phyloP scores from a whole-genome alignment of 1,284 basidiomycete species.

The Melampsora americana region DNA sequence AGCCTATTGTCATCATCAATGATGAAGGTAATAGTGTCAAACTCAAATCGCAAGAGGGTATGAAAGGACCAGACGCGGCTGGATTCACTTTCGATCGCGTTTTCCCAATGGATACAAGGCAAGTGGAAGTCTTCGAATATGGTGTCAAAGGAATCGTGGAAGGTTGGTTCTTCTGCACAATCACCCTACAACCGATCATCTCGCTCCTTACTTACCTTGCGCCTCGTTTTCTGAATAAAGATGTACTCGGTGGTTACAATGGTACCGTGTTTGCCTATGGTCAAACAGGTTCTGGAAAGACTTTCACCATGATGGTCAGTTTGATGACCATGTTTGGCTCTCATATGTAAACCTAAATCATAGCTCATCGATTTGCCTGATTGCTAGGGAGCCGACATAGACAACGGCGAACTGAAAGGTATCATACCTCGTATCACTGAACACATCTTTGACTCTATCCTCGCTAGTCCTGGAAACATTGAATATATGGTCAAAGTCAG shows the following conservation, averaged over 20 bases:
- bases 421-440: conserved; percentile 98
- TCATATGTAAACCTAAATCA: conserved; percentile 6
- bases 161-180: conserved; percentile 47
- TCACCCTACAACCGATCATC: background rate
- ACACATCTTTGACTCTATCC: conserved; percentile 97
- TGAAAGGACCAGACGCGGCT: conserved; percentile 58
- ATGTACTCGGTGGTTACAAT: conserved; percentile 98
- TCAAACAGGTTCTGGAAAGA: conserved; percentile 96
- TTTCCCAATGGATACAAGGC: conserved; percentile 86
- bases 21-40: conserved; percentile 75
- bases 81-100: conserved; percentile 97
- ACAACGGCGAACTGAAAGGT: conserved; percentile 83
- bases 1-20: conserved; percentile 85
- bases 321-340: conserved; percentile 51
- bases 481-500: conserved; percentile 99
- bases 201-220: background rate
- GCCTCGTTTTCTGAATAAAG: conserved; percentile 57
- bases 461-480: conserved; percentile 86
- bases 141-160: conserved; percentile 79
- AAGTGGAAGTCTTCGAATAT: conserved; percentile 96
- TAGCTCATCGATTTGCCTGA: background rate
- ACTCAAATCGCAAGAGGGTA: conserved; percentile 53
- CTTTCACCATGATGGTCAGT: conserved; percentile 79
- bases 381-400: conserved; percentile 87
- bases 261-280: conserved; percentile 98